phyloP scores from a whole-genome alignment of 352 stramenopile species.

The Phytophthora rubi region DNA sequence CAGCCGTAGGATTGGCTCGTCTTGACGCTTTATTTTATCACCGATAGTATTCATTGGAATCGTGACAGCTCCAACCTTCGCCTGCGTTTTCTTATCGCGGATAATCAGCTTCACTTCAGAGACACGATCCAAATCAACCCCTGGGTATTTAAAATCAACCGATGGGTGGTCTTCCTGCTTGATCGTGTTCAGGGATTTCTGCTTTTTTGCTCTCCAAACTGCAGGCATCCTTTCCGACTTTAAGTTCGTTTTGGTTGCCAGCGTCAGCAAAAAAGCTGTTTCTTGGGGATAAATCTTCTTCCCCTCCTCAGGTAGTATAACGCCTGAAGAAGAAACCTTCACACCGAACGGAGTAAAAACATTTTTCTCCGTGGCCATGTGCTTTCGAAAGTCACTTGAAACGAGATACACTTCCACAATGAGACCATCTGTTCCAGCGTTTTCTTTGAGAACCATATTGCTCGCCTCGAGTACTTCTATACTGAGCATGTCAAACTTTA shows the following conservation, averaged over 20 bases:
- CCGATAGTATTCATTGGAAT: slow-evolving; percentile 47
- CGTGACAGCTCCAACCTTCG: slow-evolving; percentile 42
- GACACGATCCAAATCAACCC: slow-evolving; percentile 55
- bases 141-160: slow-evolving; percentile 43
- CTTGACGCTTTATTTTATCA: slow-evolving; percentile 17
- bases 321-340: slow-evolving; percentile 43
- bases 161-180: slow-evolving; percentile 11
- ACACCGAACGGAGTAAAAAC: slow-evolving; percentile 50
- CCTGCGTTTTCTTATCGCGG: slow-evolving; percentile 32
- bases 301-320: slow-evolving; percentile 49
- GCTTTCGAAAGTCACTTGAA: slow-evolving; percentile 55
- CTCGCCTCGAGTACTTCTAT: slow-evolving; percentile 58
- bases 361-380: slow-evolving; percentile 24
- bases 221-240: background rate
- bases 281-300: slow-evolving; percentile 32
- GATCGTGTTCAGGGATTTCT: background rate
- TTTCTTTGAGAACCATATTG: slow-evolving; percentile 52
- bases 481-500: slow-evolving; percentile 54
- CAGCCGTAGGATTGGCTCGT: slow-evolving; percentile 38
- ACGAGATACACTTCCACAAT: slow-evolving; percentile 51
- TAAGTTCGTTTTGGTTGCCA: background rate
- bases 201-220: background rate
- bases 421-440: slow-evolving; percentile 35
- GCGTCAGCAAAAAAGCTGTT: slow-evolving; percentile 33
- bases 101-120: slow-evolving; percentile 44